A percentile compares a stretch with the other conserved stretches of the same genome.
phyloP scores from a whole-genome alignment of 106 monocot genomes.

The Phalaenopsis aphrodite region DNA sequence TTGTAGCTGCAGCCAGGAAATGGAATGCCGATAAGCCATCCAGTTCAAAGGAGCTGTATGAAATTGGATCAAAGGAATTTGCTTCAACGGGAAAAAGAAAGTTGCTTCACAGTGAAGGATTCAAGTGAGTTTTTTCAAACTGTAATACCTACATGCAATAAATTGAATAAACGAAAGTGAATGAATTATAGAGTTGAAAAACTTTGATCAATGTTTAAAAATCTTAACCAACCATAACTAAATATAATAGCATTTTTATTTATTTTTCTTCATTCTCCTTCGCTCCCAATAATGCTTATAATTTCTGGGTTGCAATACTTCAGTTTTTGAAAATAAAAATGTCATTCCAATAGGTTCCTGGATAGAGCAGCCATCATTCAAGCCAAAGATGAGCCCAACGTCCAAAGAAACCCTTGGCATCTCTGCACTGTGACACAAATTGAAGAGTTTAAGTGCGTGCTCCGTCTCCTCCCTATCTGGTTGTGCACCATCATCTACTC shows the following conservation, averaged over 20 bases:
- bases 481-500: conserved; percentile 27
- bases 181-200: background rate
- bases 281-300: too few relatives aligned
- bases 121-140: conserved; percentile 8
- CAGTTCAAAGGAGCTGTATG: conserved; percentile 22
- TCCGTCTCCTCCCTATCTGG: conserved; percentile 37
- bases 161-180: too few relatives aligned
- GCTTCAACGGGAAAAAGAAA: conserved; percentile 8
- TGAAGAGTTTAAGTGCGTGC: conserved; percentile 28
- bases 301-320: too few relatives aligned
- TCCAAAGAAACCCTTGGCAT: conserved; percentile 8
- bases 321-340: background rate
- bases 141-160: too few relatives aligned
- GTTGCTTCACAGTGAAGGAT: conserved; percentile 18
- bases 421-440: conserved; percentile 23
- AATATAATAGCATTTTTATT: too few relatives aligned
- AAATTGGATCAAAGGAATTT: conserved; percentile 19
- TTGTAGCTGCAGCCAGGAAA: conserved; percentile 30
- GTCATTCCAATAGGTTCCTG: conserved; percentile 8
- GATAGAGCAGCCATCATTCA: conserved; percentile 16
- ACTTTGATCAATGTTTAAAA: background rate
- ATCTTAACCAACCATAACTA: too few relatives aligned
- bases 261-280: too few relatives aligned
- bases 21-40: conserved; percentile 14
- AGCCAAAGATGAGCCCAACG: background rate